These are phyloP conservation scores for Chaetoceros tenuissimus DNA, from an alignment of 108 stramenopile species.

Conservation along the genomic window DNA sequence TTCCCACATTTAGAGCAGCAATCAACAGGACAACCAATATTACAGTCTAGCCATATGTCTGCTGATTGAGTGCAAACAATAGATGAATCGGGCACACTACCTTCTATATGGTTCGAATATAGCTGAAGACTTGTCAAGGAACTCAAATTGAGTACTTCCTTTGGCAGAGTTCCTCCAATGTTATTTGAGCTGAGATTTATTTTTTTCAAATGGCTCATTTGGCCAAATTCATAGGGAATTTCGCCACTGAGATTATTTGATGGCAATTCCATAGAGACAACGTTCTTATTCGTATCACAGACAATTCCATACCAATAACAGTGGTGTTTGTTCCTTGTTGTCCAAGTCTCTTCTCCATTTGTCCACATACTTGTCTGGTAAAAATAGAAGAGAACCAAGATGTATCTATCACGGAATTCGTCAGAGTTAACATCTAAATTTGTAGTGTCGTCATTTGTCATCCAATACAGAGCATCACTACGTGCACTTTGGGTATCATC, in stretches of 20 bases:
- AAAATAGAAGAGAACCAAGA: too few relatives aligned
- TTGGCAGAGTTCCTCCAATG: not conserved
- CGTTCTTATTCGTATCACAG: slow-evolving; percentile 22
- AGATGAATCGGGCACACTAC: slow-evolving; percentile 13
- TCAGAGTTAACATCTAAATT: too few relatives aligned
- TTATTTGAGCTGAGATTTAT: too few relatives aligned
- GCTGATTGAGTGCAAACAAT: slow-evolving; percentile 11
- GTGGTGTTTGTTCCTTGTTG: too few relatives aligned
- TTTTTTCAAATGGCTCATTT: slow-evolving; percentile 20
- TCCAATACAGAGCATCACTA: too few relatives aligned
- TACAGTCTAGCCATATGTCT: slow-evolving; percentile 6
- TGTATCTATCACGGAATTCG: too few relatives aligned
- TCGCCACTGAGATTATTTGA: slow-evolving; percentile 27
- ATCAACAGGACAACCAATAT: slow-evolving; percentile 7
- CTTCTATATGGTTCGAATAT: slow-evolving; percentile 16
- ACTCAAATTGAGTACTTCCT: not conserved
- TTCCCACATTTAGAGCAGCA: slow-evolving; percentile 1
- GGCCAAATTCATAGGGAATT: slow-evolving; percentile 33
- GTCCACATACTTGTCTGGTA: too few relatives aligned
- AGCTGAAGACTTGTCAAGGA: not conserved
- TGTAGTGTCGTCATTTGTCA: too few relatives aligned
- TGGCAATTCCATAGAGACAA: slow-evolving; percentile 19
- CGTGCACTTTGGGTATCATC: too few relatives aligned
- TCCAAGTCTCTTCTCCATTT: too few relatives aligned
- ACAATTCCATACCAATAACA: slow-evolving; percentile 29